Base-by-base conservation (phyloP, 768 basidiomycete genomes). In the Tylopilus felleus region DNA sequence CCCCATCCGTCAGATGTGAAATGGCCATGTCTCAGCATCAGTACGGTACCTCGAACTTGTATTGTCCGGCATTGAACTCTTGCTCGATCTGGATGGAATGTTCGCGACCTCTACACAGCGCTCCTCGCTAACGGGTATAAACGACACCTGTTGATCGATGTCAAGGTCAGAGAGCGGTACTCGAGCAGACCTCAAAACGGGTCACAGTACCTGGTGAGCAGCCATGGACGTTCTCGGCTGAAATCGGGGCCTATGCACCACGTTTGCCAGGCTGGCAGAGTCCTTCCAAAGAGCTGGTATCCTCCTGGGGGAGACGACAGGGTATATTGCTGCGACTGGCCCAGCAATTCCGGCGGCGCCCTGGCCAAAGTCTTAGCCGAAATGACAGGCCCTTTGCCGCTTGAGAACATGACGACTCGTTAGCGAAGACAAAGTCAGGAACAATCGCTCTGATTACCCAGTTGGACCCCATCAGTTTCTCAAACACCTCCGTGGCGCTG, bases 271-370 rank as follows among this genome's bases (percentile, higher is more conserved):
- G 81, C 73, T 0, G 87, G 80, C 8, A 88, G 67, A 0, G 86
- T 82, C 22, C 85, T 74, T 0, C 82, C 85, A 56, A 77, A 83
- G 8, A 86, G 68, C 59, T 84, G 82, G 63, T 87, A 85, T 0
- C 85, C 84, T 19, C 86, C 85, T 0, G 83, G n/a, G 83, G 1
- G 80, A 81, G 53, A 80, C 80, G 35, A 84, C 75, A 0, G 84
- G 83, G 59, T 86, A 86, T 36, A 85, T 85, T 0, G 84, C 86
- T 5, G 81, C 77, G 5, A 85, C 78, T 0, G 81, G 76, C 0
- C 86, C 86, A 2, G 85, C 86, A n/a, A 86, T 81, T 1, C 85
- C 85, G n/a, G 87, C 75, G 0, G 86, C 84, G 12, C 86, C 86
- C 80, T 85, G 1, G 28, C 13, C 19, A 27, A 14, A 21, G 49